A percentile compares a stretch with the other conserved stretches of the same genome.
These are phyloP conservation scores for Pachyrhizus erosus DNA, from an alignment of 306 rosid species.

Conservation along the genomic window DNA sequence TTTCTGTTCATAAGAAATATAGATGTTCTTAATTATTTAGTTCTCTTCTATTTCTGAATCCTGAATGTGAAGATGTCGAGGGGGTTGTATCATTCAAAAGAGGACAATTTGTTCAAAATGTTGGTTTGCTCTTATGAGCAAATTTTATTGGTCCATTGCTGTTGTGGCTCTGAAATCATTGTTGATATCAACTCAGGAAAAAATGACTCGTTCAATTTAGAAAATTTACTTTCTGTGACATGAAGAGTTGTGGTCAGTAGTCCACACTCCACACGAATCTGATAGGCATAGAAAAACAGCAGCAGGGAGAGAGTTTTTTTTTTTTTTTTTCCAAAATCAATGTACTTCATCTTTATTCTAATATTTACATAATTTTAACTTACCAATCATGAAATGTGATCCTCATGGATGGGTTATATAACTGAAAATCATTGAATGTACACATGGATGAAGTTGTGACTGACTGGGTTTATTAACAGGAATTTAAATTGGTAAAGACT, in stretches of 20 bases:
- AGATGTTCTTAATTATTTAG: not conserved
- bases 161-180: constrained; percentile 13
- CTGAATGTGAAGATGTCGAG: not conserved
- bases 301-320: not conserved
- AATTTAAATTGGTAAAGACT: constrained; percentile 31
- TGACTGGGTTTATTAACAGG: constrained; percentile 10
- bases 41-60: not conserved
- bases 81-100: too few species aligned
- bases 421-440: constrained; percentile 16
- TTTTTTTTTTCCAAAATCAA: not conserved
- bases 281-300: not conserved
- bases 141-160: not conserved
- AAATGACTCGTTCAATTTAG: not conserved
- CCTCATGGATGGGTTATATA: constrained; percentile 12
- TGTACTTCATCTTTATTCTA: not conserved
- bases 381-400: constrained; percentile 11
- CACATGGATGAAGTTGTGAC: constrained; percentile 1
- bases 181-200: not conserved
- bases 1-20: constrained; percentile 28
- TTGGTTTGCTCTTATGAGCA: too few species aligned
- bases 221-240: constrained; percentile 22
- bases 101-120: too few species aligned
- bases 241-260: constrained; percentile 15
- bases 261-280: not conserved
- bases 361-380: constrained; percentile 7